phyloP scores from a whole-genome alignment of 1,284 basidiomycete species.

The Malassezia dermatis region DNA sequence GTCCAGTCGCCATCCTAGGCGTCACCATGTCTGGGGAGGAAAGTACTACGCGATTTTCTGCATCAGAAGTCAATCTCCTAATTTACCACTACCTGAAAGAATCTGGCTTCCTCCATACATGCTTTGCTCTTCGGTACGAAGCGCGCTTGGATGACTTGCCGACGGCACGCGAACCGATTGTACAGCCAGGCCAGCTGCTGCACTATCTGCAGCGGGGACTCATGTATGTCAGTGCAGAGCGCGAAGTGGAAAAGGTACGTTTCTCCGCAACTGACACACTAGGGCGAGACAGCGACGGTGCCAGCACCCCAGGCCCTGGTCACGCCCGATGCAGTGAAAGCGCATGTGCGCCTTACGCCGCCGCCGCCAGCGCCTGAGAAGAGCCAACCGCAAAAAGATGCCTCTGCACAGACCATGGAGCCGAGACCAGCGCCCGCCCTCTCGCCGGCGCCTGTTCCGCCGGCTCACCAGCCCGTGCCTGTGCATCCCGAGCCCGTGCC shows the following conservation, averaged over 20 bases:
- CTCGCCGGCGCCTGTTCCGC: neutral
- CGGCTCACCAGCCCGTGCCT: neutral
- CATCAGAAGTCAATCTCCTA: constrained; percentile 43
- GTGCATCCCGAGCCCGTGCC: neutral
- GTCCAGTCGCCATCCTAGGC: neutral
- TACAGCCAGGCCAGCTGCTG: constrained; percentile 42
- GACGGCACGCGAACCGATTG: constrained; percentile 34
- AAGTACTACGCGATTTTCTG: constrained; percentile 33
- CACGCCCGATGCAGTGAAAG: neutral
- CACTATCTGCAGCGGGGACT: constrained; percentile 41
- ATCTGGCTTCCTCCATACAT: constrained; percentile 22
- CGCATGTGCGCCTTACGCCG: neutral
- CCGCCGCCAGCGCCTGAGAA: neutral
- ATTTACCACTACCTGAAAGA: constrained; percentile 48
- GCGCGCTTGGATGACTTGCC: constrained; percentile 41
- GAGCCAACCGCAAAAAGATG: neutral
- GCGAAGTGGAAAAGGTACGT: constrained; percentile 18
- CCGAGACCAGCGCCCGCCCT: neutral
- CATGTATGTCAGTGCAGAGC: constrained; percentile 41
- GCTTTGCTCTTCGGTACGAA: constrained; percentile 33
- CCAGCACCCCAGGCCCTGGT: neutral
- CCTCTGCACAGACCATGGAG: neutral
- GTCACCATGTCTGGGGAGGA: constrained; percentile 3
- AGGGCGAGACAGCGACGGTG: neutral
- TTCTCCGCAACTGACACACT: neutral